A percentile compares a stretch with the other conserved stretches of the same genome.
These are phyloP conservation scores for Chlorella sp. DNA, from an alignment of 139 green algal species.

Conservation along the genomic window DNA sequence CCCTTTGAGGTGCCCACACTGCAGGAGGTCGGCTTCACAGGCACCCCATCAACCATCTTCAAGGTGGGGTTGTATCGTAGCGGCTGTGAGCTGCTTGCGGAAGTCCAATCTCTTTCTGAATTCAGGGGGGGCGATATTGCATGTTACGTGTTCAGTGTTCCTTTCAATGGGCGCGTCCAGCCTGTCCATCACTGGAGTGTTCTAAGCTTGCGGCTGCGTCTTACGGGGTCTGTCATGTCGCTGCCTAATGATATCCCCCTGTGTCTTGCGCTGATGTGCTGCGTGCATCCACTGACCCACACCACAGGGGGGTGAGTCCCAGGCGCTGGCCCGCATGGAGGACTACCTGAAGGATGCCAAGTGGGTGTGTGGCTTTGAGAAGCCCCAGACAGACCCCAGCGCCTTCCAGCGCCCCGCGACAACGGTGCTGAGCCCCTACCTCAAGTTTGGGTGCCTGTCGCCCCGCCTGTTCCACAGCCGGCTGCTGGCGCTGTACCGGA, in stretches of 20 bases:
- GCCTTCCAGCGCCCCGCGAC: conserved; percentile 68
- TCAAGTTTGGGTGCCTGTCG: conserved; percentile 67
- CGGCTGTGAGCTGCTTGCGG: too few relatives aligned
- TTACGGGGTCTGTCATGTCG: neutral
- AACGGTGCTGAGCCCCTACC: conserved; percentile 82
- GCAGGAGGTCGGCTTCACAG: conserved; percentile 50
- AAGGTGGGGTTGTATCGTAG: conserved; percentile 29
- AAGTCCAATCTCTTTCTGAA: neutral
- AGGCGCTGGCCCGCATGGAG: neutral
- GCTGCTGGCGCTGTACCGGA: conserved; percentile 28
- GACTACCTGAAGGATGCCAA: neutral
- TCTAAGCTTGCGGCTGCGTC: too few relatives aligned
- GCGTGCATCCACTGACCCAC: neutral
- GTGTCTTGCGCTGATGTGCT: neutral
- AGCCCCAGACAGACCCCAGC: conserved; percentile 77
- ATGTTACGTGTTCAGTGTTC: too few relatives aligned
- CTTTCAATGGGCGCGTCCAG: too few relatives aligned
- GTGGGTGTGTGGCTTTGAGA: conserved; percentile 81
- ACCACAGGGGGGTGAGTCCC: neutral
- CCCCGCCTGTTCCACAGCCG: conserved; percentile 22
- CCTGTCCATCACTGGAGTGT: too few relatives aligned
- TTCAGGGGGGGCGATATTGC: neutral
- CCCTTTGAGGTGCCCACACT: conserved; percentile 49
- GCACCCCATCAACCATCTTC: conserved; percentile 45
- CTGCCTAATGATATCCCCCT: neutral